These are phyloP conservation scores for Penicillium sp. DNA, from an alignment of 2,329 filamentous ascomycete species.

Conservation along the genomic window DNA sequence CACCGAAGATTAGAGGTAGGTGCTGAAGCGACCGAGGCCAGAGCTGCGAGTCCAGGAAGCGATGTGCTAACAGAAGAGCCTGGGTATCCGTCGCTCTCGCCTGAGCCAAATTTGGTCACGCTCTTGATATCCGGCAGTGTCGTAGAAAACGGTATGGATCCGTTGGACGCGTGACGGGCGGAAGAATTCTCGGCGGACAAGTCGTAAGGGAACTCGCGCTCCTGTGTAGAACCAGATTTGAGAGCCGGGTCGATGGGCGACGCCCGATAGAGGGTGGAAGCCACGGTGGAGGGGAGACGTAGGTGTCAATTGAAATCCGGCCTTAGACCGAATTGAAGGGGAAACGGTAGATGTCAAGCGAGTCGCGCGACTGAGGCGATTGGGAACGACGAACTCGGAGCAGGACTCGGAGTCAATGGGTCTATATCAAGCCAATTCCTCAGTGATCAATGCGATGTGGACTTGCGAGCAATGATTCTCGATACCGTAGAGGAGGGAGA, in stretches of 20 bases:
- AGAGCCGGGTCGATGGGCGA: constrained; percentile 56
- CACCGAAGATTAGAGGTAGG: constrained; percentile 55
- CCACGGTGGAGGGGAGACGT: constrained; percentile 59
- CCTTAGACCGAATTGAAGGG: constrained; percentile 34
- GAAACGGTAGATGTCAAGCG: background rate
- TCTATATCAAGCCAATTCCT: background rate
- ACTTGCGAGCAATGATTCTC: background rate
- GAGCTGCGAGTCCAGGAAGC: constrained; percentile 59
- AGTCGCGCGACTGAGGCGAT: constrained; percentile 6
- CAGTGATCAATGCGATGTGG: background rate
- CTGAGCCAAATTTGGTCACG: constrained; percentile 32
- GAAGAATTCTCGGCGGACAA: constrained; percentile 49
- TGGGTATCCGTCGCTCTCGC: constrained; percentile 29
- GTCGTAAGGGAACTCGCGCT: constrained; percentile 41
- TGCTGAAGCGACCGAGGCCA: constrained; percentile 59
- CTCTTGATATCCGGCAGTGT: constrained; percentile 32
- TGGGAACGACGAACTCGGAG: background rate
- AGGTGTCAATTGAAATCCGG: constrained; percentile 37
- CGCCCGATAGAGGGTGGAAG: constrained; percentile 59
- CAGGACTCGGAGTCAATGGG: background rate
- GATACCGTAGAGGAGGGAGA: background rate
- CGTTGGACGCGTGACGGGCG: constrained; percentile 48
- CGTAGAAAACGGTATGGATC: constrained; percentile 51
- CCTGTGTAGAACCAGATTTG: constrained; percentile 48
- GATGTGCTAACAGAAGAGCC: constrained; percentile 41